Evolutionary conservation across 83 land plant genomes (phyloP).

Genomic region (Picea engelmannii): DNA sequence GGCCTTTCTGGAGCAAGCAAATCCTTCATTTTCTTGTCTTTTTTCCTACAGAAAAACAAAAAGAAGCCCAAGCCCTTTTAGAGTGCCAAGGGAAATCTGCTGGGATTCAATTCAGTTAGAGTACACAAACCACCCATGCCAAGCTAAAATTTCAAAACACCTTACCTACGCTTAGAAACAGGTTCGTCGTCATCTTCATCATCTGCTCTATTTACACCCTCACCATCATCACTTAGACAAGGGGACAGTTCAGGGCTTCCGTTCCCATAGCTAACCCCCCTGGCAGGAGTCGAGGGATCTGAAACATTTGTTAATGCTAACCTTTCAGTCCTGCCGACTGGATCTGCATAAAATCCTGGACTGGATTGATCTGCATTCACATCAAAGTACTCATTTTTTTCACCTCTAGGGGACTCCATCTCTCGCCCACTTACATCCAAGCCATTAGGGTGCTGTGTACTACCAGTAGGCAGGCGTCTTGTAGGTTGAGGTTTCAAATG

Average conservation of each 20-base stretch:
- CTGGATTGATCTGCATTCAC: no score
- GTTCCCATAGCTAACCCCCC: not conserved
- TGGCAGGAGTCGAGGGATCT: constrained; percentile 4
- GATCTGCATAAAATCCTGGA: no score
- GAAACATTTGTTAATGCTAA: no score
- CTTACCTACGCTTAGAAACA: constrained; percentile 26
- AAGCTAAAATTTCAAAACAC: no score
- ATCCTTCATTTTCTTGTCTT: constrained; percentile 19
- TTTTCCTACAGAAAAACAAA: constrained; percentile 22
- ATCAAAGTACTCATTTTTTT: no score
- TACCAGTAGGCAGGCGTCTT: constrained; percentile 26
- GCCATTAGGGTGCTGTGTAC: no score
- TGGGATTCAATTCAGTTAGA: no score
- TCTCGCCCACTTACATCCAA: no score
- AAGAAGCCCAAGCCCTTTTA: constrained; percentile 7
- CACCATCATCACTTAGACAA: constrained; percentile 18
- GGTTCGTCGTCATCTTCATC: constrained; percentile 38
- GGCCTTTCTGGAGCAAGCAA: constrained; percentile 14
- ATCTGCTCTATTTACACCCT: constrained; percentile 19
- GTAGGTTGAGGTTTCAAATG: constrained; percentile 83
- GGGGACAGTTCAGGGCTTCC: constrained; percentile 17
- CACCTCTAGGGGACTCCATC: no score
- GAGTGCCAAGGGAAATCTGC: not conserved
- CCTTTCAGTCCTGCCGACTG: no score
- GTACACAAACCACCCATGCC: no score